Base-by-base conservation (phyloP, 129 eudicot genomes). In the Centaurea solstitialis region DNA sequence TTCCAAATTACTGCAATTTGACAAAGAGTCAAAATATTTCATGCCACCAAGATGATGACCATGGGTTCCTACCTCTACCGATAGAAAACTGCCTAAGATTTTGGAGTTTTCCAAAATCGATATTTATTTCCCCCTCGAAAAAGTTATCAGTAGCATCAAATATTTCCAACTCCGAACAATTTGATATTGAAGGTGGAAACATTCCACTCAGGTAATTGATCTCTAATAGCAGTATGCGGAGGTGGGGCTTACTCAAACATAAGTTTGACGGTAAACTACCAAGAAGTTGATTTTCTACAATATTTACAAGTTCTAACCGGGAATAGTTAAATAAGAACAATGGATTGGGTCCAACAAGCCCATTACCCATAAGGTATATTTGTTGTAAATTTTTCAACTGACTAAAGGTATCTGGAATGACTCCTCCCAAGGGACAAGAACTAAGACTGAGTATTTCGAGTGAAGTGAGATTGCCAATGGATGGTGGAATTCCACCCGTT, bases 301-400 rank as follows among this genome's bases (percentile, higher is more conserved):
- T 24, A n/a, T 7, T 47, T 4, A 86, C 15, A 15, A 22, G 5
- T 22, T 20, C 61, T 5, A 86, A 45, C 3, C 41, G 8, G 8
- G 89, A 77, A 26, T 81, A 77, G 68, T 86, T 86, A 38, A 77
- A 86, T 3, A 82, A 13, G 50, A 79, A 76, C 7, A 76, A 45
- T 15, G 85, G 81, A 30, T 76, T n/a, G 10, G 77, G 11, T 33
- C 83, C 85, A 8, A 59, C 57, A 11, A 87, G 68, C 38, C 12
- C 39, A 45, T 79, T 81, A 0, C 0, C 68, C 0, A 26, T 70
- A 17, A 82, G 30, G 7, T 13, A 35, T 0, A 85, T 20, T 26
- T 6, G 1, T 65, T 26, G 47, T 11, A 85, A 39, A 41, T 81
- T 73, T 21, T 45, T n/a, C 13, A 86, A 33, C 17, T 23, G 35